Evolutionary conservation across 495 filamentous ascomycete species (phyloP).

Genomic region (Daldinia concentrica): DNA sequence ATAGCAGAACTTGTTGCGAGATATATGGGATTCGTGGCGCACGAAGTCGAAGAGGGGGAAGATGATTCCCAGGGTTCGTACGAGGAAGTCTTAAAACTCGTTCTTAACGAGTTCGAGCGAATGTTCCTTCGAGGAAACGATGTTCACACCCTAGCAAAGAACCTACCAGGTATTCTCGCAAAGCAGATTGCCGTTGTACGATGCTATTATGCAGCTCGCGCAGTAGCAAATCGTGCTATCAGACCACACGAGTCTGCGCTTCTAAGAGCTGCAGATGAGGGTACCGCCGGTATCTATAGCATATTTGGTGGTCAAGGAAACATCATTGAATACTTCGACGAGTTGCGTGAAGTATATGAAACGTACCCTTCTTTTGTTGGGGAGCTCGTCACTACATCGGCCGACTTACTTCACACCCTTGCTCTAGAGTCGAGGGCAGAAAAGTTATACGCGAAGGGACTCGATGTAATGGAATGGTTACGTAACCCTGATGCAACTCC

Average conservation of each 20-base stretch:
- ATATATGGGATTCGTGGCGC: conserved; percentile 87
- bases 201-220: conserved; percentile 89
- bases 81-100: conserved; percentile 85
- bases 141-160: conserved; percentile 87
- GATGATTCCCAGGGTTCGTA: conserved; percentile 86
- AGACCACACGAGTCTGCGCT: conserved; percentile 92
- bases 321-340: conserved; percentile 99
- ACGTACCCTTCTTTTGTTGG: conserved; percentile 92
- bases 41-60: conserved; percentile 88
- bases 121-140: conserved; percentile 95
- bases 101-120: conserved; percentile 94
- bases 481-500: conserved; percentile 86
- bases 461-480: conserved; percentile 94
- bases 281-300: conserved; percentile 80
- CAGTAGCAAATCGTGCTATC: conserved; percentile 80
- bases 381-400: conserved; percentile 79
- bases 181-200: conserved; percentile 90
- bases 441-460: conserved; percentile 94
- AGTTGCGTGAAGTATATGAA: conserved; percentile 87
- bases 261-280: conserved; percentile 84
- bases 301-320: conserved; percentile 99
- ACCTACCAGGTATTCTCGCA: conserved; percentile 82
- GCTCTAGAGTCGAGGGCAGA: conserved; percentile 85
- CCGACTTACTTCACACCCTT: conserved; percentile 83
- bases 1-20: conserved; percentile 87